Evolutionary conservation across 805 yeast species (phyloP), one percentile per base, ranked within the genome.

Genomic region (Candida quercuum): DNA sequence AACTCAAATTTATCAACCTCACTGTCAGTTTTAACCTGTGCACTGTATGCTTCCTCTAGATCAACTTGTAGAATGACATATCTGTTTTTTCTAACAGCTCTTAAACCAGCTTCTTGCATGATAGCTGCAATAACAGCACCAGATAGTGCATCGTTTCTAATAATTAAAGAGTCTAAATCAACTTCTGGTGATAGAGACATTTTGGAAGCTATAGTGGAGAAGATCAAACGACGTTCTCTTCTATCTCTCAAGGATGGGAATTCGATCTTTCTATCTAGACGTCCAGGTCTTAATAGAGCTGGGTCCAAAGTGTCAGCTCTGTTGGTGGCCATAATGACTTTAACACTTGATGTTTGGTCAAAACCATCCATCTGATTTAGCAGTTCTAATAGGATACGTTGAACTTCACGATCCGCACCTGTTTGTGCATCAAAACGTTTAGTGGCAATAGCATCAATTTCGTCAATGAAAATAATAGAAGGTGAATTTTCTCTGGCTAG

Each of bases 301-400:
- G 99, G 99, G 65, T 93, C 99, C 51, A 93, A 76, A 2, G 99
- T 93, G 60, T 93, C 99, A n/a, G 96, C 96, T 68, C 99, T 84
- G 66, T 93, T 93, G 11, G 99, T 93, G 29, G 99, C 99, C 99
- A 93, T 93, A 47, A 93, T 93, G 26, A 93, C 97, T 69, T 93
- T 93, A 37, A 93, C 99, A 46, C 88, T 89, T 6, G 96, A 78
- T 2, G 84, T 69, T 68, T 93, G 99, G 59, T 93, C 99, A 54
- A 93, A 93, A 35, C 99, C 99, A 65, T 93, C 99, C 99, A 93
- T 93, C 68, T 93, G 99, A 54, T 94, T 93, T 55, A 93, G 74
- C 57, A 93, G 72, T 68, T 93, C 99, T 58, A 93, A 81, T 63
- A 93, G 72, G 49, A 91, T 93, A 70, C 99, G 86, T 69, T 93